A percentile compares a stretch with the other conserved stretches of the same genome.
phyloP scores from a whole-genome alignment of 129 eudicot species.

The Cynara cardunculus region DNA sequence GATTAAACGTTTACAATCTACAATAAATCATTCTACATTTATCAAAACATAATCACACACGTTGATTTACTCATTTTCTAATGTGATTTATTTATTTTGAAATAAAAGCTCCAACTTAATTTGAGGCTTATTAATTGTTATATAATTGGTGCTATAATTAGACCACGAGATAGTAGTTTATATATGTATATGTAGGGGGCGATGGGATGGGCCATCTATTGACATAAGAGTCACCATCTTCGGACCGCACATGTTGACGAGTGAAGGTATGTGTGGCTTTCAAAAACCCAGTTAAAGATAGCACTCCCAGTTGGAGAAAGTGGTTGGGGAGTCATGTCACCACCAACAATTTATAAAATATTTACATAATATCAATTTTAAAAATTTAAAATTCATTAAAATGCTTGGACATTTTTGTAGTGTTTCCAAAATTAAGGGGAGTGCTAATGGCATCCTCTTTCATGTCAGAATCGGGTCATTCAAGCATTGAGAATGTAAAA shows the following conservation, averaged over 20 bases:
- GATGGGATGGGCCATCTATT: too few relatives aligned
- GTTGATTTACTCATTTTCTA: not conserved
- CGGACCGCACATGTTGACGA: not conserved
- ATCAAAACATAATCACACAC: not conserved
- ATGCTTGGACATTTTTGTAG: too few relatives aligned
- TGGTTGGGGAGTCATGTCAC: not conserved
- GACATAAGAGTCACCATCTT: not conserved
- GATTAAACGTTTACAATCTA: constrained; percentile 38
- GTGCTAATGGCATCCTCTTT: too few relatives aligned
- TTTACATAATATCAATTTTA: too few relatives aligned
- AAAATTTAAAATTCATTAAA: too few relatives aligned
- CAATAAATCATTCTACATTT: not conserved
- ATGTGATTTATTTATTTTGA: not conserved
- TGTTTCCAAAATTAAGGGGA: too few relatives aligned
- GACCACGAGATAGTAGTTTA: not conserved
- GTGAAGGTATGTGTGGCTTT: not conserved
- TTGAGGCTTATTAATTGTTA: not conserved
- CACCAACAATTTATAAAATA: not conserved
- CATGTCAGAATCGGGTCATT: too few relatives aligned
- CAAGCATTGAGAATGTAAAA: too few relatives aligned
- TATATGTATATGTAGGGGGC: not conserved
- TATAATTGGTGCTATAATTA: not conserved
- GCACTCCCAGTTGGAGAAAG: not conserved
- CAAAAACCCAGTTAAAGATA: not conserved
- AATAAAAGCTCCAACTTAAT: not conserved